Evolutionary conservation across 306 rosid species (phyloP).

Genomic region (Sicyos baderoa): DNA sequence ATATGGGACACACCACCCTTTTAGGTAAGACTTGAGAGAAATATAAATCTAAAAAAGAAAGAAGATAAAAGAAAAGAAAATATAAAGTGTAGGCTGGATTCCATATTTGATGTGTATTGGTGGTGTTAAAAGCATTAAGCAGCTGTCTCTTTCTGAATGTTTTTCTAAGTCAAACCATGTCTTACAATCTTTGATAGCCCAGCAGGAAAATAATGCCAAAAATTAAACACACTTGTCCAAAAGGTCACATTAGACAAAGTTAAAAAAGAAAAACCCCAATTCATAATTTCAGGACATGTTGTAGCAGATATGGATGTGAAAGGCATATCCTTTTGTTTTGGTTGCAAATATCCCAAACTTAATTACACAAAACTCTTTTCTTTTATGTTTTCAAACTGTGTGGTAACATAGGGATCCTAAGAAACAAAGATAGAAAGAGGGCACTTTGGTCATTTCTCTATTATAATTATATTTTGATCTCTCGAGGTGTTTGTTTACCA

Average conservation of each 20-base stretch:
- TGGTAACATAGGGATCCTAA: conserved; percentile 11
- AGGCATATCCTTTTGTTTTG: conserved; percentile 3
- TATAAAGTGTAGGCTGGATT: conserved; percentile 13
- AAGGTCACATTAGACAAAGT: conserved; percentile 9
- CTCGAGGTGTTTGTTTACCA: too few relatives aligned
- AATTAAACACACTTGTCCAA: not conserved
- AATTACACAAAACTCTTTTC: not conserved
- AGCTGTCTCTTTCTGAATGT: conserved; percentile 13
- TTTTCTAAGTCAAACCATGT: conserved; percentile 9
- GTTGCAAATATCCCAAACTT: conserved; percentile 1
- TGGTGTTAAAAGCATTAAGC: not conserved
- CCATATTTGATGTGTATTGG: conserved; percentile 6
- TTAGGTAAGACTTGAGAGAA: not conserved
- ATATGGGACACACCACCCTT: not conserved
- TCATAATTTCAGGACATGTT: not conserved
- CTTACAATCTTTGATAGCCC: too few relatives aligned
- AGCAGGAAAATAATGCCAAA: conserved; percentile 12
- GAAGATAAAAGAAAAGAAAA: not conserved
- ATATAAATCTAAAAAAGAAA: not conserved
- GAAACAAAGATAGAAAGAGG: conserved; percentile 16
- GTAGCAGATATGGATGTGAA: not conserved
- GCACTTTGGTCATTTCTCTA: conserved; percentile 4
- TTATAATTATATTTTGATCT: not conserved
- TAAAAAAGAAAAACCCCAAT: not conserved
- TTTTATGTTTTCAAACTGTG: not conserved